phyloP scores from a whole-genome alignment of 1,284 basidiomycete species.

The Pterula multifida region DNA sequence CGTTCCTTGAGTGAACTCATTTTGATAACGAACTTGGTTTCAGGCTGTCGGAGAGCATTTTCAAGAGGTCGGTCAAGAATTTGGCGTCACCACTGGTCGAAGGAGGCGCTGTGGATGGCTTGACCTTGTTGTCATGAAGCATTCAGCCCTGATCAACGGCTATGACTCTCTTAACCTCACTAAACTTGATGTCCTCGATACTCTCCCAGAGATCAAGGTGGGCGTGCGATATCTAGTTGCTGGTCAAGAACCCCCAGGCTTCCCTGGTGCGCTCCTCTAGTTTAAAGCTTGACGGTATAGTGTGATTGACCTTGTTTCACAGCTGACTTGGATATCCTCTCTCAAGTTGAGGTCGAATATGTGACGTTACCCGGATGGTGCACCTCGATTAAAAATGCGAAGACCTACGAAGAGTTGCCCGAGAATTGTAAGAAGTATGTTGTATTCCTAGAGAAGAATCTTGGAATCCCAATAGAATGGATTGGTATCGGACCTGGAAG shows the following conservation, averaged over 20 bases:
- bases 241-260: constrained; percentile 70
- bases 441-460: constrained; percentile 75
- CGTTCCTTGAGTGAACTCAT: background rate
- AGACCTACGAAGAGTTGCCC: constrained; percentile 72
- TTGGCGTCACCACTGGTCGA: constrained; percentile 86
- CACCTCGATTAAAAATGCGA: constrained; percentile 58
- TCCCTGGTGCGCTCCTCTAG: constrained; percentile 58
- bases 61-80: constrained; percentile 91
- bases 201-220: constrained; percentile 82
- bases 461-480: constrained; percentile 80
- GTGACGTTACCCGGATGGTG: constrained; percentile 92
- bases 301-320: background rate
- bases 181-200: constrained; percentile 90
- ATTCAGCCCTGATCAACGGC: constrained; percentile 92
- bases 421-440: constrained; percentile 83
- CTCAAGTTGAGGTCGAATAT: constrained; percentile 80
- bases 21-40: constrained; percentile 3
- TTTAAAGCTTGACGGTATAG: background rate
- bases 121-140: constrained; percentile 89
- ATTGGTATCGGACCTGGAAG: constrained; percentile 84
- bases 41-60: constrained; percentile 78
- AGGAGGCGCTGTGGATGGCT: constrained; percentile 94
- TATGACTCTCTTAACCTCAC: constrained; percentile 93
- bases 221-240: constrained; percentile 74
- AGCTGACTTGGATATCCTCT: constrained; percentile 82